phyloP scores from a whole-genome alignment of 2,329 filamentous ascomycete genomes.

The Pestalotiopsis sp. region DNA sequence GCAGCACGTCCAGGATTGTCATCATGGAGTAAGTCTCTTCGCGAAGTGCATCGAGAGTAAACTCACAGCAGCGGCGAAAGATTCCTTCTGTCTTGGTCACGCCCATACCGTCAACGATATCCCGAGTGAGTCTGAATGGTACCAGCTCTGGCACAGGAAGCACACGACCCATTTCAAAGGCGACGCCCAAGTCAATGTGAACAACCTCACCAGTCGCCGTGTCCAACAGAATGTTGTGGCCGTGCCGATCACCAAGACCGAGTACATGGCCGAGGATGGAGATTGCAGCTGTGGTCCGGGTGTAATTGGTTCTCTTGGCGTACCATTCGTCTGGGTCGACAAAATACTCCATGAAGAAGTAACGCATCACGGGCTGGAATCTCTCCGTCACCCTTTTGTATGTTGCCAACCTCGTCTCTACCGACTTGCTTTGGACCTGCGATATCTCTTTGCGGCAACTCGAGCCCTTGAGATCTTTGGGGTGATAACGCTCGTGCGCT shows the following conservation, averaged over 20 bases:
- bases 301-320: slow-evolving; percentile 84
- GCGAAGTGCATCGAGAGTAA: slow-evolving; percentile 91
- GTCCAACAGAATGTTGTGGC: slow-evolving; percentile 95
- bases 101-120: slow-evolving; percentile 97
- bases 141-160: slow-evolving; percentile 94
- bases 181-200: slow-evolving; percentile 95
- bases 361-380: slow-evolving; percentile 92
- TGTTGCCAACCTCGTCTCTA: slow-evolving; percentile 71
- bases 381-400: slow-evolving; percentile 79
- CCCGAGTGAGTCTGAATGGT: slow-evolving; percentile 90
- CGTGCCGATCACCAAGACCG: slow-evolving; percentile 90
- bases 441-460: slow-evolving; percentile 81
- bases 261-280: slow-evolving; percentile 94
- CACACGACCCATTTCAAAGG: slow-evolving; percentile 96
- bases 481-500: slow-evolving; percentile 85
- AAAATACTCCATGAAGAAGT: slow-evolving; percentile 97
- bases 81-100: slow-evolving; percentile 94
- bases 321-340: slow-evolving; percentile 97
- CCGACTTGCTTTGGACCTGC: slow-evolving; percentile 69
- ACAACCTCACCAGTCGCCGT: slow-evolving; percentile 89
- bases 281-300: slow-evolving; percentile 89
- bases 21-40: slow-evolving; percentile 97
- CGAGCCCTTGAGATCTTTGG: slow-evolving; percentile 76
- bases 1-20: slow-evolving; percentile 95
- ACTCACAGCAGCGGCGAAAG: slow-evolving; percentile 97